Conservation (phyloP, 768 basidiomycete species). For the Hygrophoropsis aurantiaca region DNA sequence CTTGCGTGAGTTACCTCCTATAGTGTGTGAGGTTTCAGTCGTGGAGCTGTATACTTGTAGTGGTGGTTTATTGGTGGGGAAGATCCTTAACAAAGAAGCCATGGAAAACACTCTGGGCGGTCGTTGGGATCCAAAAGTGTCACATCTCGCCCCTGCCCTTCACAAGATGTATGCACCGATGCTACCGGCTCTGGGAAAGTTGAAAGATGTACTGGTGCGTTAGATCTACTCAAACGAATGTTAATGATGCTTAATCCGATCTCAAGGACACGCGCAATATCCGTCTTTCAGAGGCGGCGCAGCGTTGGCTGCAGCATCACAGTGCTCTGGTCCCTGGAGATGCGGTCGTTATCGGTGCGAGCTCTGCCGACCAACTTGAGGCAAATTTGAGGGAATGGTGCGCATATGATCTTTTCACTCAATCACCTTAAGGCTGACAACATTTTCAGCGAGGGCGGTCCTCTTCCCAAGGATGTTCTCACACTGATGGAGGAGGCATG, state of each 20-base stretch:
- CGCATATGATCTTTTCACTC: conserved; percentile 1
- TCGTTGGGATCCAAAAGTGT: conserved; percentile 16
- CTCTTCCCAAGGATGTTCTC: conserved; percentile 12
- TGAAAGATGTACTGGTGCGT: conserved; percentile 13
- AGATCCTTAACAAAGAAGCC: conserved; percentile 9
- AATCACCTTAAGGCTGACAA: background rate
- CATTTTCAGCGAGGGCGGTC: conserved; percentile 17
- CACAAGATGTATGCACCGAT: conserved; percentile 11
- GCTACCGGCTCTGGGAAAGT: conserved; percentile 8
- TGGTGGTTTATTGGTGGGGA: conserved; percentile 14
- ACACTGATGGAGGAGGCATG: conserved; percentile 11
- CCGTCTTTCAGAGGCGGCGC: conserved; percentile 8
- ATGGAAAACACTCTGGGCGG: conserved; percentile 10
- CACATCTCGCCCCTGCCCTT: conserved; percentile 7
- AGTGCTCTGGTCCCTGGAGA: conserved; percentile 18
- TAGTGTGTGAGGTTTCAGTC: background rate
- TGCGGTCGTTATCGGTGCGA: conserved; percentile 38
- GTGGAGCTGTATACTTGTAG: background rate
- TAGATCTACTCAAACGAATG: too few relatives aligned
- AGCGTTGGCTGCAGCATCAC: conserved; percentile 18
- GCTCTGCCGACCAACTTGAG: conserved; percentile 35
- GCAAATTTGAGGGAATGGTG: conserved; percentile 12
- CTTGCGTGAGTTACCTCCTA: conserved; percentile 9
- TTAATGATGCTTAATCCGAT: too few relatives aligned
- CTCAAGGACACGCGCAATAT: conserved; percentile 11